Evolutionary conservation across 345 rosid species (phyloP).

Genomic region (Eucalyptus curtisii): DNA sequence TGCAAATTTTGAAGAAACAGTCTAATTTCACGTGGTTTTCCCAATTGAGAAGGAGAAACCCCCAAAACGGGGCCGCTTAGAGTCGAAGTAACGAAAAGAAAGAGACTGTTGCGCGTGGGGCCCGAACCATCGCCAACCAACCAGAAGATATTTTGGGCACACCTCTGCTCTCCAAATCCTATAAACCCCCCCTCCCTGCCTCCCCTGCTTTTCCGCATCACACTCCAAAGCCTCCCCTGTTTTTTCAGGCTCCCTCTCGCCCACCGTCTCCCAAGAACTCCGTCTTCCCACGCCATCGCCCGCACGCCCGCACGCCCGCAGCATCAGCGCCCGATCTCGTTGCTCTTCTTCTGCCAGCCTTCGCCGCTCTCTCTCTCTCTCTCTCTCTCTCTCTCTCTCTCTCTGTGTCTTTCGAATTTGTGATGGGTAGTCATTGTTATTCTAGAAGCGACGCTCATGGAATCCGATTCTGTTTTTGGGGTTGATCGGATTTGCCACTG

Average conservation of each 20-base stretch:
- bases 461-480: constrained; percentile 37
- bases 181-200: constrained; percentile 2
- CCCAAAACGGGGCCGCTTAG: background rate
- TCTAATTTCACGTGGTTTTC: background rate
- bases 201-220: background rate
- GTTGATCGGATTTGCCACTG: constrained; percentile 16
- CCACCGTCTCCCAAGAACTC: background rate
- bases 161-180: background rate
- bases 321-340: background rate
- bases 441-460: constrained; percentile 7
- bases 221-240: background rate
- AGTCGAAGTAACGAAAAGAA: constrained; percentile 18
- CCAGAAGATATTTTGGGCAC: background rate
- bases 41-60: background rate
- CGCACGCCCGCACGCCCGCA: background rate
- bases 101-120: constrained; percentile 20
- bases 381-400: constrained; percentile 26
- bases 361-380: constrained; percentile 20
- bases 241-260: background rate
- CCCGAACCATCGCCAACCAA: constrained; percentile 14
- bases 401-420: background rate
- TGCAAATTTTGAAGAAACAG: background rate
- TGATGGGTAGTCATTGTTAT: constrained; percentile 3
- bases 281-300: background rate
- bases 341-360: background rate